phyloP scores from a whole-genome alignment of 2,329 filamentous ascomycete genomes.

The Ascochyta clinopodiicola region DNA sequence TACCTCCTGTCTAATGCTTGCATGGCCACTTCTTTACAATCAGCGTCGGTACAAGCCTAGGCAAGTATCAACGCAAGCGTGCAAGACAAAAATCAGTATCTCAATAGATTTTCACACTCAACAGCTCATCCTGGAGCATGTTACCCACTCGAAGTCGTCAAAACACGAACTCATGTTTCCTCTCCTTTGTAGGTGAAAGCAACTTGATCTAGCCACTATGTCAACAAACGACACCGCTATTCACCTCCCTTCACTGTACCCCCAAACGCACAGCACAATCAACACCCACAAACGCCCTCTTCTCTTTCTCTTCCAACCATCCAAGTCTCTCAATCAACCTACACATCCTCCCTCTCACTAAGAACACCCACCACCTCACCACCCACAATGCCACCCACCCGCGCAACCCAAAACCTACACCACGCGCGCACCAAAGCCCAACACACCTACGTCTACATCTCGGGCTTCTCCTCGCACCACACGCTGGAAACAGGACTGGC shows the following conservation, averaged over 20 bases:
- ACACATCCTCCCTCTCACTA: background rate
- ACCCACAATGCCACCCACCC: background rate
- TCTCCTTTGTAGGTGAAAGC: background rate
- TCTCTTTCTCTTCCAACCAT: background rate
- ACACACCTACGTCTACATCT: constrained; percentile 33
- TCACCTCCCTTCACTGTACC: background rate
- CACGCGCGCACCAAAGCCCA: constrained; percentile 17
- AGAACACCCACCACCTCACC: background rate
- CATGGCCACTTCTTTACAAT: no score
- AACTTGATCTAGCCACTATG: background rate
- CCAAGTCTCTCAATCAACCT: background rate
- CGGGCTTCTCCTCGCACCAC: constrained; percentile 29
- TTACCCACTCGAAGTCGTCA: no score
- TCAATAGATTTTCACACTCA: no score
- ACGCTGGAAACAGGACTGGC: constrained; percentile 32
- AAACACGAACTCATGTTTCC: no score
- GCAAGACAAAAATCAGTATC: no score
- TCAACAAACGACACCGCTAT: background rate
- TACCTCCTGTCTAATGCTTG: no score
- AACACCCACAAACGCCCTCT: background rate
- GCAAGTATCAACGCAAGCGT: no score
- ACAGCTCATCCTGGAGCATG: no score
- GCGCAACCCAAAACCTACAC: background rate
- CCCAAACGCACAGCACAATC: background rate
- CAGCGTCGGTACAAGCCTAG: no score